phyloP scores from a whole-genome alignment of 2,329 filamentous ascomycete species.

The Neofusicoccum cordaticola region DNA sequence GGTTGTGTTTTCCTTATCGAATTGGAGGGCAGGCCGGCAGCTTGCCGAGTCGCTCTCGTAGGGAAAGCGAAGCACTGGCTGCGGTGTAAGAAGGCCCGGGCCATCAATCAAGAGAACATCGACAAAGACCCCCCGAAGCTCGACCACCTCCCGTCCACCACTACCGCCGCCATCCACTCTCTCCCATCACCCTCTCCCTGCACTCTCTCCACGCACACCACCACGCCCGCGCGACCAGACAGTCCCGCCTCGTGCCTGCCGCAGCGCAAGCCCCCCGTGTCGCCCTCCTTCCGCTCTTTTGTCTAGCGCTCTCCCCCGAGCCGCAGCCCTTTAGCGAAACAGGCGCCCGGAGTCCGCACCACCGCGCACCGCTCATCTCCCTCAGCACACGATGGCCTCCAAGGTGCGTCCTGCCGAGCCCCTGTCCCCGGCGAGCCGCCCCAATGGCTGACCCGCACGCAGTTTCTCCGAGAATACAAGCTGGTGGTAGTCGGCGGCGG shows the following conservation, averaged over 20 bases:
- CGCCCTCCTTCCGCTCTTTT: constrained; percentile 17
- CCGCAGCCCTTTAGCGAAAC: constrained; percentile 17
- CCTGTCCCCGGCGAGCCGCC: background rate
- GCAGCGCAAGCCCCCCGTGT: background rate
- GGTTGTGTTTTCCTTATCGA: constrained; percentile 12
- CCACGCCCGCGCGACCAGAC: background rate
- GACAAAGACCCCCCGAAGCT: constrained; percentile 16
- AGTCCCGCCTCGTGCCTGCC: constrained; percentile 12
- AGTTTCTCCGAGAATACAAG: constrained; percentile 56
- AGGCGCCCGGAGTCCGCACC: constrained; percentile 13
- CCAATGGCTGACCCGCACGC: constrained; percentile 27
- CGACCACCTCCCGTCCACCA: constrained; percentile 16
- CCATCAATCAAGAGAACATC: constrained; percentile 17
- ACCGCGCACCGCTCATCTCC: constrained; percentile 9
- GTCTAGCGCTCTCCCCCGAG: constrained; percentile 13
- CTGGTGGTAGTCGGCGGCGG: constrained; percentile 92
- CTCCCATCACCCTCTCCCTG: constrained; percentile 12
- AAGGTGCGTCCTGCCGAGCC: constrained; percentile 29
- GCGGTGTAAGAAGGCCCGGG: constrained; percentile 7
- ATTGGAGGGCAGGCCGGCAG: constrained; percentile 3
- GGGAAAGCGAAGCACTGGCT: constrained; percentile 11
- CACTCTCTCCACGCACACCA: constrained; percentile 11
- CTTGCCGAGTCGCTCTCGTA: constrained; percentile 12
- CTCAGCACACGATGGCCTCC: constrained; percentile 33
- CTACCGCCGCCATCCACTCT: constrained; percentile 14